These are phyloP conservation scores for Lactifluus hygrophoroides DNA, from an alignment of 768 basidiomycete species.

Conservation along the genomic window DNA sequence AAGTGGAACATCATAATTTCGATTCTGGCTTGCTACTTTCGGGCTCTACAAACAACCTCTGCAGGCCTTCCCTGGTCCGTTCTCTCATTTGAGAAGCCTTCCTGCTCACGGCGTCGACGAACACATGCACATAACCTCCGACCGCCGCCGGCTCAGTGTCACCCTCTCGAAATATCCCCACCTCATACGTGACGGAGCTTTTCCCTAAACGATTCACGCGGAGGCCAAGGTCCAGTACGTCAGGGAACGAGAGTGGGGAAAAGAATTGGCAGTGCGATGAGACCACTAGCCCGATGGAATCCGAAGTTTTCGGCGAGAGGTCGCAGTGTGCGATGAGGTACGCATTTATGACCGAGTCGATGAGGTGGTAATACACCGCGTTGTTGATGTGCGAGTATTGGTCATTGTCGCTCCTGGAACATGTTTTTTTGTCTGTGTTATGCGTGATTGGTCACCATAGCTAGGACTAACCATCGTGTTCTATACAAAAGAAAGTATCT, in stretches of 20 bases:
- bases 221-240: slow-evolving; percentile 60
- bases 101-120: slow-evolving; percentile 54
- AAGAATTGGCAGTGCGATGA: slow-evolving; percentile 77
- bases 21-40: neutral
- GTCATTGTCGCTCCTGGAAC: slow-evolving; percentile 76
- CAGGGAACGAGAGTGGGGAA: slow-evolving; percentile 63
- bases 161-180: slow-evolving; percentile 58
- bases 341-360: slow-evolving; percentile 75
- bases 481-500: slow-evolving; percentile 50
- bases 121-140: slow-evolving; percentile 74
- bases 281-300: slow-evolving; percentile 66
- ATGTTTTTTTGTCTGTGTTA: neutral
- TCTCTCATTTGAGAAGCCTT: slow-evolving; percentile 44
- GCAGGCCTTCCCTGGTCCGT: slow-evolving; percentile 39
- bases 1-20: neutral
- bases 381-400: slow-evolving; percentile 81
- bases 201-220: slow-evolving; percentile 58
- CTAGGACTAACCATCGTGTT: slow-evolving; percentile 53
- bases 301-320: slow-evolving; percentile 41
- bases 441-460: neutral
- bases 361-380: slow-evolving; percentile 69
- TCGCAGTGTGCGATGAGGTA: slow-evolving; percentile 64
- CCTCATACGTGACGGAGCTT: slow-evolving; percentile 73
- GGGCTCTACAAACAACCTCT: slow-evolving; percentile 26
- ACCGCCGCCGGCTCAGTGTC: slow-evolving; percentile 32